Evolutionary conservation across 139 green algal species (phyloP).

Genomic region (Marvania coccoides): DNA sequence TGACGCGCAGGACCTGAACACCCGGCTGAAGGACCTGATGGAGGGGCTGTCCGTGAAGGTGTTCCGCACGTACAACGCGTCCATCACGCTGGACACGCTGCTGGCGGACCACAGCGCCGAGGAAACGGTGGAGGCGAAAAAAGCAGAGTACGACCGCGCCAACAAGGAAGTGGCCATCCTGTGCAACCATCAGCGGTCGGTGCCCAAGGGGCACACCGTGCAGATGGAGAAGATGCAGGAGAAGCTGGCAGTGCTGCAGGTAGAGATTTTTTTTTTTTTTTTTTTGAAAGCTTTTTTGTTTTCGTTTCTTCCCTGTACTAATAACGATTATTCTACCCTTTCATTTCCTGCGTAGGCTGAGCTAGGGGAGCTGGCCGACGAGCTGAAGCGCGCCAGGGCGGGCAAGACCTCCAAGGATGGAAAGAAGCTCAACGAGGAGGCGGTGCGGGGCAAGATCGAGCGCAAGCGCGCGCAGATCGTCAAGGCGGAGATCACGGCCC

Average conservation of each 20-base stretch:
- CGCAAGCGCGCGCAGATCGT: constrained; percentile 55
- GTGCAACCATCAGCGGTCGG: constrained; percentile 95
- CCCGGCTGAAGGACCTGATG: constrained; percentile 93
- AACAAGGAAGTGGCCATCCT: constrained; percentile 99
- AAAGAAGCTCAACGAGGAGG: constrained; percentile 35
- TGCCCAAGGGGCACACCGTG: constrained; percentile 76
- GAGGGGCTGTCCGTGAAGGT: constrained; percentile 93
- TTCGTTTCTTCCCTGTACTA: neutral
- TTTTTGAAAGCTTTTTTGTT: neutral
- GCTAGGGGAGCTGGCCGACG: constrained; percentile 51
- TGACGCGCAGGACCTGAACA: constrained; percentile 86
- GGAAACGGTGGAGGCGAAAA: constrained; percentile 29
- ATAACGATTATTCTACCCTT: too few relatives aligned
- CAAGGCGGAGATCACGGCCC: constrained; percentile 50
- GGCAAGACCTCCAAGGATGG: constrained; percentile 39
- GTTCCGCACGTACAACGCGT: constrained; percentile 99
- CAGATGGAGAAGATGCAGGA: constrained; percentile 76
- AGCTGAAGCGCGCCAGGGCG: constrained; percentile 46
- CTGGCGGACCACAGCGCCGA: constrained; percentile 44
- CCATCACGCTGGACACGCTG: constrained; percentile 83
- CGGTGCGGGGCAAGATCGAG: constrained; percentile 25
- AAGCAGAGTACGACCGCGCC: constrained; percentile 86
- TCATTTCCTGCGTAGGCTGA: too few relatives aligned
- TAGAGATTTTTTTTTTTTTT: constrained; percentile 21
- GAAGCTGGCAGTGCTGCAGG: constrained; percentile 47